Base-by-base conservation (phyloP, 1,139 yeast species). In the Geotrichum cucujoidarum region DNA sequence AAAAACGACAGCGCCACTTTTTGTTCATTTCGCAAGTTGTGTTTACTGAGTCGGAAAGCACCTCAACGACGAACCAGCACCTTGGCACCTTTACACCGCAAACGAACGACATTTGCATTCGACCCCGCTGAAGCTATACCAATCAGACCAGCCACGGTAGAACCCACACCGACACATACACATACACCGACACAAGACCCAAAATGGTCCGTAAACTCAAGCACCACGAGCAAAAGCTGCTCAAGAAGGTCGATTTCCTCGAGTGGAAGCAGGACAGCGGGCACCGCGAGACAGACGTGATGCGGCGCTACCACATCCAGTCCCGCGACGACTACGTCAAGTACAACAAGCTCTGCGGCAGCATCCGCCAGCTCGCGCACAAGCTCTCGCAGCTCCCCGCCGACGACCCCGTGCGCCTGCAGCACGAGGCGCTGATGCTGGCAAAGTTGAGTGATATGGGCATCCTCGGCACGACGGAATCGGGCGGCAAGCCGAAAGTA, bases 231-330 rank as follows among this genome's bases (percentile, higher is more conserved):
- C 83, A 86, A 74, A 90, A 89, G 71, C 79, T 92, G 63, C 78
- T 92, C 61, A 90, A 87, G 73, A 94, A 92, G 69, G 97, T 92
- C 52, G 97, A 92, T 66, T 88, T 94, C 72, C 85, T 89, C 48
- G 95, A 92, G 58, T 94, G 97, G 96, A 92, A 92, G 67, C 95
- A 89, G 63, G 98, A 92, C 66, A 83, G 83, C 52, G 90, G 94
- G 33, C 98, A 94, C 65, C 74, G 98, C 55, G 98, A 92, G 61
- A 83, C 95, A 31, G 94, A 87, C 66, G 95, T 94, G 38, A 92
- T 92, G 95, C 77, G 94, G 60, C 85, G 88, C 47, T 94, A 90
- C 67, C 96, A 90, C 65, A 77, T 94, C 47, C 96, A 88, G 61
- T 85, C 90, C 65, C 78, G 98, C 63, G 96, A 89, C 65, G 99